Evolutionary conservation across 768 basidiomycete genomes (phyloP), one percentile per base, ranked within the genome.

Genomic region (Sarcomyxa edulis): DNA sequence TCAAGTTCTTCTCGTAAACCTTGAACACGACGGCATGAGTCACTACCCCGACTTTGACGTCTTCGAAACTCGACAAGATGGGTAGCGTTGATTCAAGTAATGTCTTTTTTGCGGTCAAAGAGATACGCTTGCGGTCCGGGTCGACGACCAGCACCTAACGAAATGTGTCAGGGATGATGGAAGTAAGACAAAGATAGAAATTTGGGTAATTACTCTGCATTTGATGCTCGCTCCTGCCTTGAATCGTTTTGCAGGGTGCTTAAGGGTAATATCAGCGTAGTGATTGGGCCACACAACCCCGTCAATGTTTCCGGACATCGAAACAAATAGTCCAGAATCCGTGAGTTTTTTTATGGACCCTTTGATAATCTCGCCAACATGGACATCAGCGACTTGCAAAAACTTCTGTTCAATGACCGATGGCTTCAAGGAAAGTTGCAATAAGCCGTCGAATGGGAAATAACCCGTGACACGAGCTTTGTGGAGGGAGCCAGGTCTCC

Each of bases 271-370:
- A 58, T 99, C 96, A 8, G 96, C 92, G 55, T 88, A 96, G 55
- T 98, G 96, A 44, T 81, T 76, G 1, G 94, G 93, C 87, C 90
- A 96, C 15, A 97, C 71, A 19, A 96, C 84, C 20, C 89, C 96
- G 52, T 96, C 91, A 22, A 97, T 81, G 43, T 76, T 88, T 5
- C 89, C 91, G 4, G 84, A 79, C 39, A 98, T 68, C 20, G 87
- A 80, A 28, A 98, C 78, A 52, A 96, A 95, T 25, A 99, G 62
- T 1, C 77, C 84, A 23, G 76, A 71, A 41, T 88, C 83, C 3
- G 83, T 83, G 34, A 99, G 70, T 44, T 76, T 81, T 64, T 90
- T 94, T 46, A 99, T 77, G 0, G 81, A 89, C 5, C 88, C 92
- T 61, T 85, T 93, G 49, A 99, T 65, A 15, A 84, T 54, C 55